Percentiles rank a stretch among this genome's conserved stretches.
These are phyloP conservation scores for Scolecobasidium constrictum DNA, from an alignment of 2,329 filamentous ascomycete species.

Conservation along the genomic window DNA sequence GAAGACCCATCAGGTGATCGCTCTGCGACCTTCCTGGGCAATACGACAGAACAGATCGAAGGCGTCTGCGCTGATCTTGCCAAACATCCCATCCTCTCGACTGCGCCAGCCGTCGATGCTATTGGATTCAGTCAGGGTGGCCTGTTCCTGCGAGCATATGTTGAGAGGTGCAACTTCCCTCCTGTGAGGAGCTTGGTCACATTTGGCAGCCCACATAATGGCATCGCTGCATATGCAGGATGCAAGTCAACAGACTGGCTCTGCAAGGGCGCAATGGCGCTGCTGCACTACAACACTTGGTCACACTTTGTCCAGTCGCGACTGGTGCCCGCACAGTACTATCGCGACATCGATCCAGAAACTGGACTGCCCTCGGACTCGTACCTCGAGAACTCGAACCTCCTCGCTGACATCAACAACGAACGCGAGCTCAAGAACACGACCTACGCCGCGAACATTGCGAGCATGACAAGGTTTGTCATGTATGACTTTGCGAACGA, in stretches of 20 bases:
- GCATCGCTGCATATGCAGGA: slow-evolving; percentile 70
- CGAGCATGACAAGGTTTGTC: slow-evolving; percentile 61
- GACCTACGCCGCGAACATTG: slow-evolving; percentile 62
- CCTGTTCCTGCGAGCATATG: slow-evolving; percentile 84
- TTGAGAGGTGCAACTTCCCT: slow-evolving; percentile 74
- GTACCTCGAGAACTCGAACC: slow-evolving; percentile 76
- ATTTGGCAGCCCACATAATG: slow-evolving; percentile 86
- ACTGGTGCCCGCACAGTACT: slow-evolving; percentile 92
- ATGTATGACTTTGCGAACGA: slow-evolving; percentile 89
- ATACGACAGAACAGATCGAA: slow-evolving; percentile 68
- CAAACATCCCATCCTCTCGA: slow-evolving; percentile 66
- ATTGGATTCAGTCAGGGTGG: slow-evolving; percentile 94
- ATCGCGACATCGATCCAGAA: slow-evolving; percentile 53
- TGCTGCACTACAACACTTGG: slow-evolving; percentile 77
- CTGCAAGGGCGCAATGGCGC: slow-evolving; percentile 67
- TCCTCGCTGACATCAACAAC: slow-evolving; percentile 93
- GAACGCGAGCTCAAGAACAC: slow-evolving; percentile 66
- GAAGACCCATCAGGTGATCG: slow-evolving; percentile 59
- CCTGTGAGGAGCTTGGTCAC: slow-evolving; percentile 72
- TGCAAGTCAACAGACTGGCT: slow-evolving; percentile 66
- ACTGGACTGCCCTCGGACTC: slow-evolving; percentile 44
- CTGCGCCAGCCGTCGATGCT: slow-evolving; percentile 75
- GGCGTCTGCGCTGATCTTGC: slow-evolving; percentile 69
- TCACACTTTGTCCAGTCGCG: slow-evolving; percentile 62
- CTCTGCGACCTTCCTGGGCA: slow-evolving; percentile 80